Conservation (phyloP, 2,329 filamentous ascomycete species). For the Clarireedia hainanense region DNA sequence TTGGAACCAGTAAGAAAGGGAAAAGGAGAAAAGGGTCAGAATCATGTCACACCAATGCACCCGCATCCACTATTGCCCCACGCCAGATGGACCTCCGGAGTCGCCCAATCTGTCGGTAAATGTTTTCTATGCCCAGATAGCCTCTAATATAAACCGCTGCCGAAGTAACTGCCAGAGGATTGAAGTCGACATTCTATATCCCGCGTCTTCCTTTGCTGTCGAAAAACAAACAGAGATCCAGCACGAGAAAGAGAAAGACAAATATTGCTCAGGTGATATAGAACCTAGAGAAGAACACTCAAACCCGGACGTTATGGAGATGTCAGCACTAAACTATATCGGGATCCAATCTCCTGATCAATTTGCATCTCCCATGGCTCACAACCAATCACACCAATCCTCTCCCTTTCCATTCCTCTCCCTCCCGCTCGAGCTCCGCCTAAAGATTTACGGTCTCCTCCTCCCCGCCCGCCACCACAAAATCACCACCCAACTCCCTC, state of each 20-base stretch:
- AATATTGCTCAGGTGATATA: too few species aligned
- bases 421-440: constrained; percentile 24
- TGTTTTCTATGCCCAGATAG: constrained; percentile 13
- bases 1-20: too few species aligned
- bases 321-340: background rate
- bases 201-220: background rate
- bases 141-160: constrained; percentile 7
- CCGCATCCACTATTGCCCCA: too few species aligned
- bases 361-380: background rate
- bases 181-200: constrained; percentile 15
- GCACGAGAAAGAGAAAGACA: too few species aligned
- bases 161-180: constrained; percentile 21
- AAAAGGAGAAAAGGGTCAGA: background rate
- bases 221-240: too few species aligned
- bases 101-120: constrained; percentile 9
- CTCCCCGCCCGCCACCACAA: constrained; percentile 23
- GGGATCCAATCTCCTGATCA: background rate
- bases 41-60: background rate
- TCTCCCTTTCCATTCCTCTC: constrained; percentile 18
- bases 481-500: constrained; percentile 23
- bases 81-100: background rate
- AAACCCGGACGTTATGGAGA: background rate
- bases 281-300: background rate
- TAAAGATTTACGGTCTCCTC: constrained; percentile 23
- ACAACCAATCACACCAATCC: background rate